Conservation (phyloP, 2,329 filamentous ascomycete genomes). For the Fusarium nodosum region DNA sequence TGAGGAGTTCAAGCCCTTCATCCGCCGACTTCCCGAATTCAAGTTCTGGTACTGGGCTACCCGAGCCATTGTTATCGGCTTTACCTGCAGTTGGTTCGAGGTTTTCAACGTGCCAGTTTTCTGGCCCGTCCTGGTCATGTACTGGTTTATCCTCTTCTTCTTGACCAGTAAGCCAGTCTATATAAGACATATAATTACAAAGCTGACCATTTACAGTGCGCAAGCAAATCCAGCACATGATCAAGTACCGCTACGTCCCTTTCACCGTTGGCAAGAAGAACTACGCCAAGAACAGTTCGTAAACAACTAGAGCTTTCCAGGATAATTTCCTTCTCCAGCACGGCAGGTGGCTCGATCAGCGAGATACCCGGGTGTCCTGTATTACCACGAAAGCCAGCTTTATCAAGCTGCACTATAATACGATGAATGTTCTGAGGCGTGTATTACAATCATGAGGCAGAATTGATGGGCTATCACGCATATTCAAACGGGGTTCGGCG, state of each 20-base stretch:
- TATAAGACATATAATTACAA: neutral
- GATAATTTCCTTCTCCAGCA: slow-evolving; percentile 42
- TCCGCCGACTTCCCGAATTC: slow-evolving; percentile 95
- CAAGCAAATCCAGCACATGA: slow-evolving; percentile 99
- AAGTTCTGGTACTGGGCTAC: slow-evolving; percentile 99
- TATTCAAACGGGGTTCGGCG: slow-evolving; percentile 32
- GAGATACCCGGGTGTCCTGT: slow-evolving; percentile 45
- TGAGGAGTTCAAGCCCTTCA: slow-evolving; percentile 98
- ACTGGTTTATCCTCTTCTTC: slow-evolving; percentile 97
- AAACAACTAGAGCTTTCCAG: slow-evolving; percentile 28
- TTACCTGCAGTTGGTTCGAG: slow-evolving; percentile 91
- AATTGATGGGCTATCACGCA: slow-evolving; percentile 33
- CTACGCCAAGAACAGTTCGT: slow-evolving; percentile 75
- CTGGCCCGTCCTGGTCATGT: slow-evolving; percentile 98
- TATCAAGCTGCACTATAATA: slow-evolving; percentile 48
- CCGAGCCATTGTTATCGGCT: slow-evolving; percentile 84
- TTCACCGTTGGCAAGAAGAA: slow-evolving; percentile 92
- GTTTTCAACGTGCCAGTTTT: slow-evolving; percentile 98
- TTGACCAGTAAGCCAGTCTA: slow-evolving; percentile 82
- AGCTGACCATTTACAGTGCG: slow-evolving; percentile 74
- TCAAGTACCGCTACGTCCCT: slow-evolving; percentile 98
- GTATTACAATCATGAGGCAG: slow-evolving; percentile 45
- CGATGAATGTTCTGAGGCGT: slow-evolving; percentile 41
- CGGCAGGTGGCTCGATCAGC: slow-evolving; percentile 22
- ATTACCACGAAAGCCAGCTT: slow-evolving; percentile 46